Percentiles rank a stretch among this genome's conserved stretches.
phyloP scores from a whole-genome alignment of 441 rosid genomes.

The Pelargonium australe region DNA sequence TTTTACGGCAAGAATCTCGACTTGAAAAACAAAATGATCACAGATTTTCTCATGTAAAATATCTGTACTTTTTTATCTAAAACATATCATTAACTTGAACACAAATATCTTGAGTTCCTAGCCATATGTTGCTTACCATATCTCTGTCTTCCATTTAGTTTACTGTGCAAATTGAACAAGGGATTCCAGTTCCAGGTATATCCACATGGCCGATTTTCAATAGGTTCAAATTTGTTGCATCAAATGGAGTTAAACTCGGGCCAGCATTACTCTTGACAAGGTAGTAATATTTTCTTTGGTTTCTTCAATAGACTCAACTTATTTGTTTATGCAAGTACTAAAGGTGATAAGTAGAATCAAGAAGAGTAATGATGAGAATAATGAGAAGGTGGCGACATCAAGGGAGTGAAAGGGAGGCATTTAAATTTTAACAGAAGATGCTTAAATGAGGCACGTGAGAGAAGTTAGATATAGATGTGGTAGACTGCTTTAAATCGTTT shows the following conservation, averaged over 20 bases:
- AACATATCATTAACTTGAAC: conserved; percentile 3
- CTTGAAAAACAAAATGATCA: conserved; percentile 62
- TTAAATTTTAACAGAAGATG: not conserved
- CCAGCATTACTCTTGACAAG: conserved; percentile 84
- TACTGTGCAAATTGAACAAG: conserved; percentile 86
- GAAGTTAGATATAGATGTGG: not conserved
- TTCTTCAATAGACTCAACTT: conserved; percentile 7
- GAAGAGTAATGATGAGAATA: not conserved
- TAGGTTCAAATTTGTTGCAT: conserved; percentile 72
- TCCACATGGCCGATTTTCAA: conserved; percentile 91
- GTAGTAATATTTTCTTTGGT: conserved; percentile 26
- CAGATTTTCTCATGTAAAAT: conserved; percentile 79
- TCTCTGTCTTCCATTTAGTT: conserved; percentile 45
- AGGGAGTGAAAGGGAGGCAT: conserved; percentile 1
- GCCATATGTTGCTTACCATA: conserved; percentile 17
- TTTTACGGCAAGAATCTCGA: conserved; percentile 89
- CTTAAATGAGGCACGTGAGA: not conserved
- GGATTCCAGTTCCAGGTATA: conserved; percentile 61
- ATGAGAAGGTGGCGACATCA: not conserved
- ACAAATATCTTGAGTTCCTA: not conserved
- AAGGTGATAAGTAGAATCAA: not conserved
- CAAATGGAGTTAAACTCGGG: conserved; percentile 77
- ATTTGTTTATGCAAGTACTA: not conserved
- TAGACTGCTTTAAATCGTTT: not conserved
- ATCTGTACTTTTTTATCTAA: conserved; percentile 20